Conservation (phyloP, 23 red algal species). For the Gracilariopsis chorda region DNA sequence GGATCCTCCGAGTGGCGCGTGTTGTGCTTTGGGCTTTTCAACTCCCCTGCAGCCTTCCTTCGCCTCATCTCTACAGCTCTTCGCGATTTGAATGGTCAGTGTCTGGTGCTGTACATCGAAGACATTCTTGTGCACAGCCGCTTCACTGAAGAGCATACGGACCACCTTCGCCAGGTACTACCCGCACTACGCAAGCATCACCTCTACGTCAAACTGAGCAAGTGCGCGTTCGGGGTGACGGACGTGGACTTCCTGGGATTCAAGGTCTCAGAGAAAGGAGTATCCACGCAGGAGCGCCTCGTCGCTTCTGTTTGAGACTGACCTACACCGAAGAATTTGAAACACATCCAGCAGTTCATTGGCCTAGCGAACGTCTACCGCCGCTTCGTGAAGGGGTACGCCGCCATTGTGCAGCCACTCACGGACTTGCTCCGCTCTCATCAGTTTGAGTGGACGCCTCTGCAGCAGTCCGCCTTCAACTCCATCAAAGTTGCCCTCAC, state of each 20-base stretch:
- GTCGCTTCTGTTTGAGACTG: neutral
- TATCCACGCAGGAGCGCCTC: neutral
- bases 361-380: neutral
- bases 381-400: neutral
- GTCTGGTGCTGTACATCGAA: neutral
- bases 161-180: neutral
- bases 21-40: slow-evolving; percentile 27
- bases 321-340: neutral
- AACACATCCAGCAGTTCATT: neutral
- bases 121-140: neutral
- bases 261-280: neutral
- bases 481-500: neutral
- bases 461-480: neutral
- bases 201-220: neutral
- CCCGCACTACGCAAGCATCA: neutral
- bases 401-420: neutral
- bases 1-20: slow-evolving; percentile 20
- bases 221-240: neutral
- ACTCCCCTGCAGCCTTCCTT: neutral
- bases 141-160: neutral
- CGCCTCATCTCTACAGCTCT: neutral
- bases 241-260: neutral
- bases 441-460: neutral
- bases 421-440: neutral
- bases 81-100: slow-evolving; percentile 2